Conservation (phyloP, 176 grass and related monocot genomes). For the Triticum urartu region DNA sequence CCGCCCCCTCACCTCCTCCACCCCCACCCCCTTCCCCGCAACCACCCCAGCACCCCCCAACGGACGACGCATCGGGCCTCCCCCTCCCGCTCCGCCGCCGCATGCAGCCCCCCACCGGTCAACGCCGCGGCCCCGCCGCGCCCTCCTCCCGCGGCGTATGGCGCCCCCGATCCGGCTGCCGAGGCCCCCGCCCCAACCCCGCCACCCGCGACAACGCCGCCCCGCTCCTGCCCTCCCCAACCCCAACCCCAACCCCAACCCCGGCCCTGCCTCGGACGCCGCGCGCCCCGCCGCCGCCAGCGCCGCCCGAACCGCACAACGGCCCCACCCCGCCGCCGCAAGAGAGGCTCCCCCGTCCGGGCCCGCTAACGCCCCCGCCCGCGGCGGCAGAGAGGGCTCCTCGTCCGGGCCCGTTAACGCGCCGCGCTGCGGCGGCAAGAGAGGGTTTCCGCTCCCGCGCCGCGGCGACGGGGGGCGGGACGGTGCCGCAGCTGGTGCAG, state of each 20-base stretch:
- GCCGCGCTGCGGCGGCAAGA: not conserved
- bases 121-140: conserved; percentile 20
- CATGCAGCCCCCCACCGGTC: conserved; percentile 35
- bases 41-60: not conserved
- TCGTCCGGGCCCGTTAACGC: not conserved
- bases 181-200: not conserved
- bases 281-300: conserved; percentile 10
- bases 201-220: not conserved
- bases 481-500: conserved; percentile 89
- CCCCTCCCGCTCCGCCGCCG: not conserved
- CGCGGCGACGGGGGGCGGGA: not conserved
- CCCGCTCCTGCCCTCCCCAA: conserved; percentile 22
- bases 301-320: conserved; percentile 23
- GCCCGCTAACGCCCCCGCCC: not conserved
- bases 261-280: conserved; percentile 18
- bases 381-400: not conserved
- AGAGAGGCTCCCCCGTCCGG: not conserved
- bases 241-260: not conserved
- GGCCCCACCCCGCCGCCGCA: not conserved
- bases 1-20: not conserved
- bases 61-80: conserved; percentile 19
- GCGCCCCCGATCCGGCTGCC: conserved; percentile 38
- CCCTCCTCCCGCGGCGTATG: conserved; percentile 41
- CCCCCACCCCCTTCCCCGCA: not conserved
- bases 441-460: too few species aligned